Percentiles rank a stretch among this genome's conserved stretches.
phyloP scores from a whole-genome alignment of 371 early-diverging fungal species.

The Mucor piriformis region DNA sequence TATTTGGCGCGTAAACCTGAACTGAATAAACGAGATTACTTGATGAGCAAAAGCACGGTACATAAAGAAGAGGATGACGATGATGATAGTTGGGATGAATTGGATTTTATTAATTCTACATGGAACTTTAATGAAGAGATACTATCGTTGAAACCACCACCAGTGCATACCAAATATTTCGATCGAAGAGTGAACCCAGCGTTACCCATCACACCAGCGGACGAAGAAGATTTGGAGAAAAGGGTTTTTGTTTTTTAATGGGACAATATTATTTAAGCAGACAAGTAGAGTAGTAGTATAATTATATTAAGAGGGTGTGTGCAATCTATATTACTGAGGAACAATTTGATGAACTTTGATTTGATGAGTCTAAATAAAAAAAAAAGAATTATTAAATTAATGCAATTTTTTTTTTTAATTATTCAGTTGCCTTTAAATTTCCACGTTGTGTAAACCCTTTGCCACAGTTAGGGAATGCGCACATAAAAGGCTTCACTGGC shows the following conservation, averaged over 20 bases:
- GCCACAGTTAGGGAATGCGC: slow-evolving; percentile 57
- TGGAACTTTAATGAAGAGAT: slow-evolving; percentile 24
- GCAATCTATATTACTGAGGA: slow-evolving; percentile 15
- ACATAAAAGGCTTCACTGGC: slow-evolving; percentile 71
- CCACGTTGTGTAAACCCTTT: slow-evolving; percentile 71
- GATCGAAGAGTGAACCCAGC: background rate
- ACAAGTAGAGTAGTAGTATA: slow-evolving; percentile 6
- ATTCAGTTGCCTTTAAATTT: slow-evolving; percentile 58
- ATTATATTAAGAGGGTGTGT: slow-evolving; percentile 1
- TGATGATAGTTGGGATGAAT: slow-evolving; percentile 14
- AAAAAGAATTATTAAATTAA: background rate
- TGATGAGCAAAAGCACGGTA: background rate
- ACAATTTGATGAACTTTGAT: slow-evolving; percentile 28
- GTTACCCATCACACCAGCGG: slow-evolving; percentile 28
- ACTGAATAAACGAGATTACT: slow-evolving; percentile 14
- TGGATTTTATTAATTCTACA: slow-evolving; percentile 16
- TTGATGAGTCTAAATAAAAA: slow-evolving; percentile 28
- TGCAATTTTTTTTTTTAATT: background rate
- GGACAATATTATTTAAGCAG: too few relatives aligned
- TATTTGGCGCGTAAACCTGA: slow-evolving; percentile 23
- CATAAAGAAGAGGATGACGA: slow-evolving; percentile 6
- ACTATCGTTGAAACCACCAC: slow-evolving; percentile 8
- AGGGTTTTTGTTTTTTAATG: background rate
- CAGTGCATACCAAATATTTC: slow-evolving; percentile 7
- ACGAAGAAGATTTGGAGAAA: slow-evolving; percentile 7